Conservation (phyloP, 805 yeast genomes). For the Pichia membranifaciens region DNA sequence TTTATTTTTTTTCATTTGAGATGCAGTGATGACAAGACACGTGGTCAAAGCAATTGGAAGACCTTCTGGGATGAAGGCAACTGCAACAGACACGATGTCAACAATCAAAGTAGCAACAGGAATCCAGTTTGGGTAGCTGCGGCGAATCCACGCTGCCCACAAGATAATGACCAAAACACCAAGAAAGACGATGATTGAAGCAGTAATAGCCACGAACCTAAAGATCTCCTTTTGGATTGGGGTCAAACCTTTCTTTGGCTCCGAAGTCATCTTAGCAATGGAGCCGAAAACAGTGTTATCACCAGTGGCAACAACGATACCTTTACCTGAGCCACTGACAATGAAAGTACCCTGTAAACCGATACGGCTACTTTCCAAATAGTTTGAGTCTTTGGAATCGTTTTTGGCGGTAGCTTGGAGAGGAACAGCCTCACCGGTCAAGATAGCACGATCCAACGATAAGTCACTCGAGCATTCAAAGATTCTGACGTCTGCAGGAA, state of each 20-base stretch:
- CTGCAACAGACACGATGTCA: slow-evolving; percentile 40
- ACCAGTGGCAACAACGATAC: slow-evolving; percentile 40
- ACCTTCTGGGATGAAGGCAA: slow-evolving; percentile 49
- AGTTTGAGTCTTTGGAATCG: slow-evolving; percentile 29
- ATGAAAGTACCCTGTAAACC: slow-evolving; percentile 38
- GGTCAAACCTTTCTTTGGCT: slow-evolving; percentile 1
- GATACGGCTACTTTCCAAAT: slow-evolving; percentile 37
- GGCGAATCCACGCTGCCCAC: slow-evolving; percentile 41
- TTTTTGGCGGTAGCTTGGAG: slow-evolving; percentile 27
- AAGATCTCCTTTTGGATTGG: slow-evolving; percentile 19
- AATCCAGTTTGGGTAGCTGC: slow-evolving; percentile 37
- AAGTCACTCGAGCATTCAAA: slow-evolving; percentile 33
- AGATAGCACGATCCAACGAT: slow-evolving; percentile 40
- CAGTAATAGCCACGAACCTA: slow-evolving; percentile 22
- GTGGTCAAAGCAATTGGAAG: slow-evolving; percentile 47
- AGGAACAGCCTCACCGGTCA: slow-evolving; percentile 42
- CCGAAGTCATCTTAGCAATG: slow-evolving; percentile 5
- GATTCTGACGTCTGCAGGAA: slow-evolving; percentile 45
- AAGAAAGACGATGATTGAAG: slow-evolving; percentile 18
- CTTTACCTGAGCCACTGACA: slow-evolving; percentile 39
- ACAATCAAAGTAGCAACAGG: slow-evolving; percentile 36
- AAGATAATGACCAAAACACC: slow-evolving; percentile 30
- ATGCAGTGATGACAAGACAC: slow-evolving; percentile 44
- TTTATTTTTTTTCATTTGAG: slow-evolving; percentile 38
- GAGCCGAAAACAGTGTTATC: slow-evolving; percentile 41